A percentile compares a stretch with the other conserved stretches of the same genome.
These are phyloP conservation scores for Neofusicoccum sp. DNA, from an alignment of 2,329 filamentous ascomycete genomes.

Conservation along the genomic window DNA sequence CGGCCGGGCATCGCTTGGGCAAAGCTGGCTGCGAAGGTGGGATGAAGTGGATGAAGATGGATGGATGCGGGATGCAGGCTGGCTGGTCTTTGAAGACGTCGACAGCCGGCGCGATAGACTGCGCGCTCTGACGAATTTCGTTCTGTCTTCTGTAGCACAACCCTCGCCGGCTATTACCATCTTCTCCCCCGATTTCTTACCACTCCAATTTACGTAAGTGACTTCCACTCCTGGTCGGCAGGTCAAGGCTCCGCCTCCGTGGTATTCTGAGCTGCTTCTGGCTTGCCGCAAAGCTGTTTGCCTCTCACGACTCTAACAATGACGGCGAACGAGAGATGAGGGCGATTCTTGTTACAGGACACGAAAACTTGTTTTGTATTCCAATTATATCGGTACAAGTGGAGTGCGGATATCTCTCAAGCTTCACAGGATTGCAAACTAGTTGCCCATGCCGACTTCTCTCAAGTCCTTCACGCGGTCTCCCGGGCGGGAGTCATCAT, in stretches of 20 bases:
- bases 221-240: no score
- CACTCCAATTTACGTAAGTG: not conserved
- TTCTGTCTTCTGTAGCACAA: not conserved
- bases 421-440: not conserved
- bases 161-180: not conserved
- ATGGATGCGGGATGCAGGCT: no score
- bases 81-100: no score
- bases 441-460: conserved; percentile 20
- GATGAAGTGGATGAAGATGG: no score
- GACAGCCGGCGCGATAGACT: not conserved
- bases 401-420: not conserved
- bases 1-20: no score
- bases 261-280: no score
- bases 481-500: conserved; percentile 20
- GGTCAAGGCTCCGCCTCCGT: no score
- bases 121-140: not conserved
- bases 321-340: no score
- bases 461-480: conserved; percentile 21
- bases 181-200: not conserved
- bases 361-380: not conserved
- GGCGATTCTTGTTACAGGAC: not conserved
- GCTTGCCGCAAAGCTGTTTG: no score
- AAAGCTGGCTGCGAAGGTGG: no score
- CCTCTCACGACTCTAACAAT: no score
- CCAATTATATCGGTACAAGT: no score